A percentile compares a stretch with the other conserved stretches of the same genome.
Evolutionary conservation across 352 stramenopile genomes (phyloP).

Genomic region (Pythium insidiosum): DNA sequence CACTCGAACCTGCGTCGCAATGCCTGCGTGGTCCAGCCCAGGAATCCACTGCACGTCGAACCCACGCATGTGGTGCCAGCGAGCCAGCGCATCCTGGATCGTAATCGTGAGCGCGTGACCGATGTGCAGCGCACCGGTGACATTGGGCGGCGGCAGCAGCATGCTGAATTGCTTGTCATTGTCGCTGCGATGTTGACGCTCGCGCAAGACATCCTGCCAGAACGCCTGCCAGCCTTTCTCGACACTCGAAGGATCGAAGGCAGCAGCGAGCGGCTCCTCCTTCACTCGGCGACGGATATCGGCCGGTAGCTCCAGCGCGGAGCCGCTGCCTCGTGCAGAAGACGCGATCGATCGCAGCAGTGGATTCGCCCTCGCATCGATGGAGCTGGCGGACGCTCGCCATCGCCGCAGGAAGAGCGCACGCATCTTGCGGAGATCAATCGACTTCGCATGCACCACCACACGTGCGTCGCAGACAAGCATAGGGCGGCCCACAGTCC

Average conservation of each 20-base stretch:
- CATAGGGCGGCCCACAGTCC: too few relatives aligned
- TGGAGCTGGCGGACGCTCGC: too few relatives aligned
- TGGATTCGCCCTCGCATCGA: too few relatives aligned
- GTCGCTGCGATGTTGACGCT: neutral
- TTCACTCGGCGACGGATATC: slow-evolving; percentile 49
- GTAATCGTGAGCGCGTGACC: slow-evolving; percentile 96
- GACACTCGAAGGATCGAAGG: slow-evolving; percentile 57
- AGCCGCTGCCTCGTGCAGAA: too few relatives aligned
- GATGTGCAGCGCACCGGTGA: slow-evolving; percentile 96
- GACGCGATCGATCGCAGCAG: too few relatives aligned
- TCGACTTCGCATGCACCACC: too few relatives aligned
- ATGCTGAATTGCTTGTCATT: slow-evolving; percentile 46
- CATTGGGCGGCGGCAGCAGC: slow-evolving; percentile 95
- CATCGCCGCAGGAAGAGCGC: too few relatives aligned
- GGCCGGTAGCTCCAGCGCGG: slow-evolving; percentile 17
- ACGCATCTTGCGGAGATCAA: too few relatives aligned
- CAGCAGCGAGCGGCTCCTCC: slow-evolving; percentile 32
- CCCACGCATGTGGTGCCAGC: slow-evolving; percentile 97
- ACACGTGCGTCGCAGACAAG: too few relatives aligned
- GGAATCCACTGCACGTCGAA: slow-evolving; percentile 96
- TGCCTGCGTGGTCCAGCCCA: slow-evolving; percentile 97
- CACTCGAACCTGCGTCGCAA: slow-evolving; percentile 91
- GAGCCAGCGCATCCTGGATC: slow-evolving; percentile 96
- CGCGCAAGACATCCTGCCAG: slow-evolving; percentile 46
- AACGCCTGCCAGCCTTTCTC: slow-evolving; percentile 66